phyloP scores from a whole-genome alignment of 2,329 filamentous ascomycete species.

The Raffaelea ambrosiae region DNA sequence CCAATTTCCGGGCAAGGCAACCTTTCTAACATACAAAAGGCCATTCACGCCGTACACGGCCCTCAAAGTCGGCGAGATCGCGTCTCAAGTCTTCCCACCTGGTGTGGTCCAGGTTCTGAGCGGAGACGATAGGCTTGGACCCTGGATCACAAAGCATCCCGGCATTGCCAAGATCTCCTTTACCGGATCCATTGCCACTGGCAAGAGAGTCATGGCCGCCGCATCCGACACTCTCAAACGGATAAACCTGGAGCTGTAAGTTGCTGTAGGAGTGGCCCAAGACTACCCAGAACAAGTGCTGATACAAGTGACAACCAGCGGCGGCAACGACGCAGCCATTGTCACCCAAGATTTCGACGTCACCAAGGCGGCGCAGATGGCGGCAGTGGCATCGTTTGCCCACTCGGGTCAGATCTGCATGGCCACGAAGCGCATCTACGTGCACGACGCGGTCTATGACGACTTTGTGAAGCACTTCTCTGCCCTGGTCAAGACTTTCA shows the following conservation, averaged over 20 bases:
- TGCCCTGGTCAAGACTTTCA: slow-evolving; percentile 29
- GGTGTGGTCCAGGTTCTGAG: slow-evolving; percentile 53
- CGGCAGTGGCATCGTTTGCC: neutral
- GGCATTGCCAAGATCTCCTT: slow-evolving; percentile 55
- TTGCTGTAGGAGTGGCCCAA: no score
- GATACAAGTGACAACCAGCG: slow-evolving; percentile 10
- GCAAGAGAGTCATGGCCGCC: slow-evolving; percentile 51
- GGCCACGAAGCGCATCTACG: slow-evolving; percentile 42
- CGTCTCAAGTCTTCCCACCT: slow-evolving; percentile 46
- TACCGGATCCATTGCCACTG: slow-evolving; percentile 51
- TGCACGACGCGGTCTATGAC: slow-evolving; percentile 40
- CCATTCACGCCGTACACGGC: slow-evolving; percentile 49
- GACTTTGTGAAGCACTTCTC: slow-evolving; percentile 37
- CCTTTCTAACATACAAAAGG: neutral
- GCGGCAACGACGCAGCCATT: slow-evolving; percentile 25
- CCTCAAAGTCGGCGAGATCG: slow-evolving; percentile 52
- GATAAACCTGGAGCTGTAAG: slow-evolving; percentile 46
- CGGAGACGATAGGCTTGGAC: slow-evolving; percentile 52
- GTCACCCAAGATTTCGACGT: slow-evolving; percentile 35
- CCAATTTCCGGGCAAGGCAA: neutral
- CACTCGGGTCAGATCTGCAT: slow-evolving; percentile 30
- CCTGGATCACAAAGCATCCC: slow-evolving; percentile 47
- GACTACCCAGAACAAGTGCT: no score
- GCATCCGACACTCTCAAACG: slow-evolving; percentile 49
- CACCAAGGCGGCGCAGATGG: slow-evolving; percentile 19